A percentile compares a stretch with the other conserved stretches of the same genome.
These are phyloP conservation scores for Blastobotrys parvus DNA, from an alignment of 805 yeast species.

Conservation along the genomic window DNA sequence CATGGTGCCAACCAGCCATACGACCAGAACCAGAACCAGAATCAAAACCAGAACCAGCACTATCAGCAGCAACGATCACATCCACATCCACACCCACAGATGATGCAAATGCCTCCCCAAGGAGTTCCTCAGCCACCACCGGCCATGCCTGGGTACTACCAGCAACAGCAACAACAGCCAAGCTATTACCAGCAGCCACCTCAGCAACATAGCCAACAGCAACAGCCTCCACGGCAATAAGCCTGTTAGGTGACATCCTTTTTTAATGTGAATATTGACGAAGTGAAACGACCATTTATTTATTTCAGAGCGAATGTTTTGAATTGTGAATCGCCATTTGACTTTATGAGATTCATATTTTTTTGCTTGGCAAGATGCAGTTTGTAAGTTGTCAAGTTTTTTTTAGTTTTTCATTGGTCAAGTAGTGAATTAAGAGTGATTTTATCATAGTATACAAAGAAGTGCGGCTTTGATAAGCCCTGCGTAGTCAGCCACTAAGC, in stretches of 20 bases:
- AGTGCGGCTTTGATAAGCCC: too few species aligned
- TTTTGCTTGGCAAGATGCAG: too few species aligned
- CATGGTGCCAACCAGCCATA: too few species aligned
- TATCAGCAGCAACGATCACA: conserved; percentile 11
- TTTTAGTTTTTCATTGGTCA: too few species aligned
- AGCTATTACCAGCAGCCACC: too few species aligned
- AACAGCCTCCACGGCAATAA: conserved; percentile 1
- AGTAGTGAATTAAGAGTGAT: too few species aligned
- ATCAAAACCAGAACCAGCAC: conserved; percentile 12
- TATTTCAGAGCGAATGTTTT: not conserved
- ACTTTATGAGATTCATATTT: conserved; percentile 10
- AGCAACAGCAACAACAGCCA: conserved; percentile 8
- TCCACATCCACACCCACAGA: conserved; percentile 6
- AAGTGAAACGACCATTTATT: not conserved
- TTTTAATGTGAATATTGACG: not conserved
- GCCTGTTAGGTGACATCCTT: not conserved
- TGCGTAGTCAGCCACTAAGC: too few species aligned
- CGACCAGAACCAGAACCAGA: conserved; percentile 7
- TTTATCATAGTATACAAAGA: too few species aligned
- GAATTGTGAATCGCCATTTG: conserved; percentile 10
- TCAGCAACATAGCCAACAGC: too few species aligned
- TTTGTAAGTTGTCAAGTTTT: too few species aligned
- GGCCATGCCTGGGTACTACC: conserved; percentile 11
- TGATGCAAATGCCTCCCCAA: conserved; percentile 8
- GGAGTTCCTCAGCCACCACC: conserved; percentile 11